Conservation (phyloP, 106 monocot species). For the Triglochin maritima region DNA sequence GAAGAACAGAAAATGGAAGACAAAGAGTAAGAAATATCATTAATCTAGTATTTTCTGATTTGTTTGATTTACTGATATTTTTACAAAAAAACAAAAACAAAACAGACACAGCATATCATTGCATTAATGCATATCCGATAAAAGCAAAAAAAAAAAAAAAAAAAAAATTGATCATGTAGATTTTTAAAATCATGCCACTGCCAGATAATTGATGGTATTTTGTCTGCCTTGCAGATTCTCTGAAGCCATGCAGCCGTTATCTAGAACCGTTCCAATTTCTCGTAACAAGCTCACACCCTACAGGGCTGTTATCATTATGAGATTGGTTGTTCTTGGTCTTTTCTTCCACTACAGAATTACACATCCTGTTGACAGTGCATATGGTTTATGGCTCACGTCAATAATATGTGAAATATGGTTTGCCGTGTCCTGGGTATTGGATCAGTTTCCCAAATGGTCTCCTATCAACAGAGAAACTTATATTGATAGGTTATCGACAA, state of each 20-base stretch:
- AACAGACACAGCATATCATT: no score
- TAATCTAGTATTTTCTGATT: background rate
- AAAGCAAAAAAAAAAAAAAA: no score
- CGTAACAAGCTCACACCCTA: conserved; percentile 85
- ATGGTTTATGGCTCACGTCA: conserved; percentile 88
- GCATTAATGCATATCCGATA: no score
- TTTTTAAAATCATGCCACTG: no score
- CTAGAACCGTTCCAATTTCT: conserved; percentile 66
- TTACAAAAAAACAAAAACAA: no score
- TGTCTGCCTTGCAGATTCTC: conserved; percentile 28
- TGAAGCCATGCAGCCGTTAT: conserved; percentile 50
- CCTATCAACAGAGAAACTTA: conserved; percentile 78
- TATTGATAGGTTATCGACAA: conserved; percentile 56
- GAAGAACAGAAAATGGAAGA: conserved; percentile 68
- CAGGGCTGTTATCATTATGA: conserved; percentile 79
- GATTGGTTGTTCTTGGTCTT: conserved; percentile 77
- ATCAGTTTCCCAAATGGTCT: conserved; percentile 98
- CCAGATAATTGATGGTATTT: background rate
- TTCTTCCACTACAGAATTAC: conserved; percentile 96
- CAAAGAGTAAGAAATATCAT: conserved; percentile 43
- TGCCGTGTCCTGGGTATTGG: conserved; percentile 90
- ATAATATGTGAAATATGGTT: conserved; percentile 98
- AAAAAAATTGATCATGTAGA: no score
- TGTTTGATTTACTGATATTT: no score
- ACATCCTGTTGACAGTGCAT: conserved; percentile 87